Percentiles rank a stretch among this genome's conserved stretches.
phyloP scores from a whole-genome alignment of 2,329 filamentous ascomycete genomes.

The Botryotinia globosa region DNA sequence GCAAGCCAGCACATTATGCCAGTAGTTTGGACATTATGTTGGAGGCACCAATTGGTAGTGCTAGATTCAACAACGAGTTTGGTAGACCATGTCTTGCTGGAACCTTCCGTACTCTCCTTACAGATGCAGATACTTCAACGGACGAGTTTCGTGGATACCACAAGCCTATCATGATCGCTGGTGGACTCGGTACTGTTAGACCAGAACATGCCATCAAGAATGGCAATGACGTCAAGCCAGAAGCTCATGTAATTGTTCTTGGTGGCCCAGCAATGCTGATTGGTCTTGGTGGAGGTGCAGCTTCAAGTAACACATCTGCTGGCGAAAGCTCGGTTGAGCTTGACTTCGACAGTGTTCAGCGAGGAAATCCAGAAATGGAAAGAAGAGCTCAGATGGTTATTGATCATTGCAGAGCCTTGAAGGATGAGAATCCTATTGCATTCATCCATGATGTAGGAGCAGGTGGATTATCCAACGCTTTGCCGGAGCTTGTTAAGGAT shows the following conservation, averaged over 20 bases:
- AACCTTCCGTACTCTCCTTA: constrained; percentile 87
- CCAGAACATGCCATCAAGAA: constrained; percentile 89
- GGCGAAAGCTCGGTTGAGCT: constrained; percentile 87
- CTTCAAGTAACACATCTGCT: constrained; percentile 84
- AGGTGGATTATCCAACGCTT: constrained; percentile 76
- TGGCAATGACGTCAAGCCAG: constrained; percentile 72
- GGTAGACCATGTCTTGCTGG: constrained; percentile 84
- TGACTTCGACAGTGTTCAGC: constrained; percentile 95
- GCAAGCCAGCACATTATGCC: constrained; percentile 86
- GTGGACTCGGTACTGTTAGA: constrained; percentile 87
- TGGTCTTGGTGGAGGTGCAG: constrained; percentile 90
- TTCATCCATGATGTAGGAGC: constrained; percentile 98
- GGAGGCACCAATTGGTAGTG: constrained; percentile 91
- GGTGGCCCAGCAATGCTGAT: constrained; percentile 98
- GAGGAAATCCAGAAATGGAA: constrained; percentile 96
- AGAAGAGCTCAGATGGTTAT: constrained; percentile 97
- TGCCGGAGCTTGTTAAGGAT: constrained; percentile 89
- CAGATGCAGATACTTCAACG: constrained; percentile 59
- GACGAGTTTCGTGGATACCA: constrained; percentile 75
- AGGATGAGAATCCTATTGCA: constrained; percentile 81
- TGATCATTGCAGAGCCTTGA: constrained; percentile 84
- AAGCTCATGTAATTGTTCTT: constrained; percentile 88
- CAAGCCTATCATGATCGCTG: constrained; percentile 98
- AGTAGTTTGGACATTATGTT: constrained; percentile 97
- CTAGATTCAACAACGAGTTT: constrained; percentile 97